Evolutionary conservation across 2,329 filamentous ascomycete genomes (phyloP).

Genomic region (Tolypocladium tundrense): DNA sequence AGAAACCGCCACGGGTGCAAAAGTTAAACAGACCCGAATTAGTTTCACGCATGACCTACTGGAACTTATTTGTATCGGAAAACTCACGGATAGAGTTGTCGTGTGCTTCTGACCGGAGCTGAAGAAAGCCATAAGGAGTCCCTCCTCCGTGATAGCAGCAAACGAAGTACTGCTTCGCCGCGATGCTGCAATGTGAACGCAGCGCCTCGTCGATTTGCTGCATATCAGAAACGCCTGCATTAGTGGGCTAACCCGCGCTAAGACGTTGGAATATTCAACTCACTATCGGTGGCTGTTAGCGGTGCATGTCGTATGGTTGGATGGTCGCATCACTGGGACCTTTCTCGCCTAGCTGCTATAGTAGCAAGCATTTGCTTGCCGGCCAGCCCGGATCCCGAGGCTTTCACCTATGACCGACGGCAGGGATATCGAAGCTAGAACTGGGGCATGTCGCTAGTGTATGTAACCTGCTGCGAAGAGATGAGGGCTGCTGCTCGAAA

Average conservation of each 20-base stretch:
- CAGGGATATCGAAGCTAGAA: too few species aligned
- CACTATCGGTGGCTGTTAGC: conserved; percentile 29
- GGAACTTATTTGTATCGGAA: conserved; percentile 34
- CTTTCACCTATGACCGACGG: too few species aligned
- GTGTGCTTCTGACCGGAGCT: conserved; percentile 27
- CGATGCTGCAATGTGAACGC: conserved; percentile 40
- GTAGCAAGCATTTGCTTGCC: too few species aligned
- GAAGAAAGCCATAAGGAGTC: conserved; percentile 32
- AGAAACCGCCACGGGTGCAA: not conserved
- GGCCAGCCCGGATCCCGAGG: too few species aligned
- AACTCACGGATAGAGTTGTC: conserved; percentile 31
- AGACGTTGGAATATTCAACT: conserved; percentile 3
- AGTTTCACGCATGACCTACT: conserved; percentile 25
- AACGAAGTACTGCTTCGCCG: conserved; percentile 41
- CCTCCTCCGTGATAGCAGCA: conserved; percentile 39
- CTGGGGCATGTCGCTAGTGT: too few species aligned
- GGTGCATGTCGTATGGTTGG: conserved; percentile 21
- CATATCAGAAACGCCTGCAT: not conserved
- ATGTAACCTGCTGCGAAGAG: too few species aligned
- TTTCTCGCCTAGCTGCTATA: too few species aligned
- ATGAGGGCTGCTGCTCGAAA: too few species aligned
- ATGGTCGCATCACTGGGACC: too few species aligned
- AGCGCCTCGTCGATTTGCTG: conserved; percentile 42
- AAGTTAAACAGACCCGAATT: conserved; percentile 24
- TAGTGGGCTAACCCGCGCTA: not conserved